Conservation (phyloP, 1,139 yeast genomes). For the Sugiyamaella novakii region DNA sequence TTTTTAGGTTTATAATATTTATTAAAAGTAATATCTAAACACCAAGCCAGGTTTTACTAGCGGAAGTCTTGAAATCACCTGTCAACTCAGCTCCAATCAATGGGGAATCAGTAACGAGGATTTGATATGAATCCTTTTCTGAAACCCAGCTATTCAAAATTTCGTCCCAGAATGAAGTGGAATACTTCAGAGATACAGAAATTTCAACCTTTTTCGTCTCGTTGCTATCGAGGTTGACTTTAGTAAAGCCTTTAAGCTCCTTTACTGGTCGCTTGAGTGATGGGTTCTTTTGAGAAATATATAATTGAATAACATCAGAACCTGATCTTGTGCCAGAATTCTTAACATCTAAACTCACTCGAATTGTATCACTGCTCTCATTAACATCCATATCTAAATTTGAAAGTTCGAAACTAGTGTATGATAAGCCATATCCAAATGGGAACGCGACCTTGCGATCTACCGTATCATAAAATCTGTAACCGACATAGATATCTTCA, state of each 20-base stretch:
- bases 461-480: constrained; percentile 56
- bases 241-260: constrained; percentile 58
- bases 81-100: not conserved
- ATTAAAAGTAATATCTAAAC: not conserved
- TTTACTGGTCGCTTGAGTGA: constrained; percentile 54
- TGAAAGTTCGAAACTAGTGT: constrained; percentile 50
- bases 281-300: constrained; percentile 47
- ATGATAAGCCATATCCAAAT: constrained; percentile 65
- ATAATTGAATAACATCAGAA: constrained; percentile 52
- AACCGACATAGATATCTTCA: constrained; percentile 61
- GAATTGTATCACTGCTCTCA: constrained; percentile 36
- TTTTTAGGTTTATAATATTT: no score
- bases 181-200: constrained; percentile 49
- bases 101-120: constrained; percentile 46
- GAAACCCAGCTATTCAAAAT: constrained; percentile 53
- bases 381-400: constrained; percentile 33
- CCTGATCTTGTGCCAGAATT: constrained; percentile 50
- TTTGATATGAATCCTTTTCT: constrained; percentile 53
- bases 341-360: constrained; percentile 46
- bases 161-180: constrained; percentile 58
- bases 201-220: constrained; percentile 46
- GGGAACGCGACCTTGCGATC: constrained; percentile 53
- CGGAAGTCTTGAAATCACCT: not conserved
- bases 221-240: constrained; percentile 50
- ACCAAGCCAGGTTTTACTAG: constrained; percentile 7